These are phyloP conservation scores for Sordaria brevicollis DNA, from an alignment of 495 filamentous ascomycete species.

Conservation along the genomic window DNA sequence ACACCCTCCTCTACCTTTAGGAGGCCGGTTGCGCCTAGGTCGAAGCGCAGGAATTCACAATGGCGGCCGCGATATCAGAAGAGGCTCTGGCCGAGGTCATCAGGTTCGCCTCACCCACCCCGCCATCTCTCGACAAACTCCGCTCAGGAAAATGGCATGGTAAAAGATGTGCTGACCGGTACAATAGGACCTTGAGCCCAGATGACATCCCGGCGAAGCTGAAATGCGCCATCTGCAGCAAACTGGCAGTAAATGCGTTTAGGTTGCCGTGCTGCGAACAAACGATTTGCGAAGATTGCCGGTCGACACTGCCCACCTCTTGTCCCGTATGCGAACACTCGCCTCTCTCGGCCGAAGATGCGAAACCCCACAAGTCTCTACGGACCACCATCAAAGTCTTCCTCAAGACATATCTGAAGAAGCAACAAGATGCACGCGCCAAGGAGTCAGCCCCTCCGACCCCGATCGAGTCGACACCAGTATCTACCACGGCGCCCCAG, in stretches of 20 bases:
- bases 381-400: constrained; percentile 85
- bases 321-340: constrained; percentile 92
- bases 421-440: constrained; percentile 49
- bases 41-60: constrained; percentile 7
- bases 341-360: constrained; percentile 74
- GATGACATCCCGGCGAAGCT: constrained; percentile 92
- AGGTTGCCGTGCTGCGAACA: constrained; percentile 92
- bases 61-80: constrained; percentile 12
- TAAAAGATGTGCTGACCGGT: constrained; percentile 10
- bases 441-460: constrained; percentile 39
- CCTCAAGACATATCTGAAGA: constrained; percentile 79
- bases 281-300: constrained; percentile 83
- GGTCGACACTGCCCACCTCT: constrained; percentile 60
- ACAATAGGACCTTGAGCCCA: constrained; percentile 59
- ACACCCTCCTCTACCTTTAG: not conserved
- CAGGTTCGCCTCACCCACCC: constrained; percentile 16
- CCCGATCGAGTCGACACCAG: constrained; percentile 26
- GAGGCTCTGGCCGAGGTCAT: constrained; percentile 27
- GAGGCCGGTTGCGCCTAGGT: constrained; percentile 4
- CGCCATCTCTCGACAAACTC: not conserved
- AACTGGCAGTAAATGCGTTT: constrained; percentile 83
- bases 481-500: constrained; percentile 12
- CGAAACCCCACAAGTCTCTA: constrained; percentile 78
- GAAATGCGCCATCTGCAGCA: constrained; percentile 85
- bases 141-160: not conserved